phyloP scores from a whole-genome alignment of 2,329 filamentous ascomycete species.

The Cladophialophora exuberans region DNA sequence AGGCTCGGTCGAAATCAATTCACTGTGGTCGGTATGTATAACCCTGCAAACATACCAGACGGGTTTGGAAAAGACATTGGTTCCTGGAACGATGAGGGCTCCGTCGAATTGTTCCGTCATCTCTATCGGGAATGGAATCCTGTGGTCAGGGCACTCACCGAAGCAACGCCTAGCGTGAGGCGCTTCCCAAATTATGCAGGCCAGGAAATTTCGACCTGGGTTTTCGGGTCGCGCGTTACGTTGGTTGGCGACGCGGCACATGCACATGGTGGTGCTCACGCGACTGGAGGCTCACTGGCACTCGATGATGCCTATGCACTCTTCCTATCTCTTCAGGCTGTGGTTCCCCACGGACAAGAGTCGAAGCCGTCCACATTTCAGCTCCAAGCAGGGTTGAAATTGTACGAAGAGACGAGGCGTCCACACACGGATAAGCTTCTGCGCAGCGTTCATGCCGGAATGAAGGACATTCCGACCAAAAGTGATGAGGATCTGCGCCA shows the following conservation, averaged over 20 bases:
- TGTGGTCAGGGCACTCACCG: conserved; percentile 44
- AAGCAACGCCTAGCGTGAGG: conserved; percentile 45
- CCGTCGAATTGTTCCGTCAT: conserved; percentile 42
- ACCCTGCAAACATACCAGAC: conserved; percentile 34
- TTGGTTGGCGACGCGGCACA: conserved; percentile 39
- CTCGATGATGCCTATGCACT: conserved; percentile 47
- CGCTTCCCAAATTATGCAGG: conserved; percentile 51
- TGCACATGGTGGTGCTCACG: conserved; percentile 38
- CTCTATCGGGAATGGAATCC: conserved; percentile 50
- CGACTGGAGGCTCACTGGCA: conserved; percentile 38
- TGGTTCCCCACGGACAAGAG: conserved; percentile 32
- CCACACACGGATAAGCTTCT: conserved; percentile 46
- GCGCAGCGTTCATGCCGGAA: conserved; percentile 40
- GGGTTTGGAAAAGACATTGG: conserved; percentile 37
- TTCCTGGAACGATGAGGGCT: conserved; percentile 46
- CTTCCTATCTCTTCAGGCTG: conserved; percentile 43
- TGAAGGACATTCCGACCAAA: conserved; percentile 32
- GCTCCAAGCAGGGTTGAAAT: conserved; percentile 38
- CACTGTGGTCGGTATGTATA: conserved; percentile 47
- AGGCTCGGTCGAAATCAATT: conserved; percentile 47
- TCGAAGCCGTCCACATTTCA: conserved; percentile 29
- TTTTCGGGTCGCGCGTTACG: conserved; percentile 40
- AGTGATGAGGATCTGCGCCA: conserved; percentile 44
- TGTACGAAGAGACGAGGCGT: conserved; percentile 51
- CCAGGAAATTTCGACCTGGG: conserved; percentile 46